Evolutionary conservation across 2,329 filamentous ascomycete species (phyloP), one percentile per base, ranked within the genome.

Genomic region (Ascocoryne sarcoides): DNA sequence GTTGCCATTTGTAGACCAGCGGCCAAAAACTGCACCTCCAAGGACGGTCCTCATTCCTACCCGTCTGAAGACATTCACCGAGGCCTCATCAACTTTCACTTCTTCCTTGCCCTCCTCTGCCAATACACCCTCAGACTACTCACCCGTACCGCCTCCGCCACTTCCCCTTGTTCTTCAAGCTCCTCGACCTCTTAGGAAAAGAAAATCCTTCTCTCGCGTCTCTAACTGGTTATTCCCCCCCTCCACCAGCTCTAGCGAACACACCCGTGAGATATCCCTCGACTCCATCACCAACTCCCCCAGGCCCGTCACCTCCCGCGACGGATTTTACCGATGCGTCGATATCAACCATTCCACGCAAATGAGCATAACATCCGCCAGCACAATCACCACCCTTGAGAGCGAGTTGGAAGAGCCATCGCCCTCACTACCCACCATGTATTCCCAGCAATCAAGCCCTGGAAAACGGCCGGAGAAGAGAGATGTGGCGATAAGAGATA

Each of bases 191-290:
- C 56, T 80, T 46, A 65, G 76, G 43, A 80, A 80, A 65, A 81
- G 79, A 65, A 81, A 80, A 54, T 79, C 76, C 0, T 80, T 82
- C 54, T 76, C 75, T 8, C 67, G 69, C 12, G 72, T 80, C 7
- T 79, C 76, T 2, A 69, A 59, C 49, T 80, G 76, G 75, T 63
- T 80, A 18, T 26, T 26, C 12, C 23, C 23, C 12, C 23, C 23
- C 7, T 26, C 23, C 7, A 36, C 18, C 21, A 75, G 72, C 49
- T 70, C 39, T 51, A 59, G 33, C 56, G 43, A 64, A 42, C 58
- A 60, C 39, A 58, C 55, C 21, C 60, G 59, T 14, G 63, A 66
- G 37, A 57, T 66, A 37, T 67, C 65, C 42, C 52, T 70, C 20
- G 68, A 73, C 45, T 69, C 68, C 3, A 59, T 76, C 18, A 79